Conservation (phyloP, 345 rosid species). For the Sisymbrium irio region DNA sequence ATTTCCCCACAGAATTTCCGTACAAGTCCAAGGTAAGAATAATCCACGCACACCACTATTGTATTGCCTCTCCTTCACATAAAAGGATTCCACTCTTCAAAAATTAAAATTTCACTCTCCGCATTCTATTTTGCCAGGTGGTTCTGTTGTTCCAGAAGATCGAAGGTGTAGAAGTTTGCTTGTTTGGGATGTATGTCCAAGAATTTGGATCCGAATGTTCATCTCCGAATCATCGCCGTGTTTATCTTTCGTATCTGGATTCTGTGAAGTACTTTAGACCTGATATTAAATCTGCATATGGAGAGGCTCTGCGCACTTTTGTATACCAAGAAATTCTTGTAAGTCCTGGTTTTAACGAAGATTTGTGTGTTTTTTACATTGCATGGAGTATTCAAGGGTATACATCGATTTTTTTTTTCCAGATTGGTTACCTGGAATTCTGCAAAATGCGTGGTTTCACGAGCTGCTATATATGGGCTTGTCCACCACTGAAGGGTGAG, state of each 20-base stretch:
- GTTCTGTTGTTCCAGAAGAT: conserved; percentile 94
- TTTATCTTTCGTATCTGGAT: conserved; percentile 94
- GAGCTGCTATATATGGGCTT: conserved; percentile 99
- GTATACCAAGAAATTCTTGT: conserved; percentile 99
- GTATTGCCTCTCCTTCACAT: conserved; percentile 8
- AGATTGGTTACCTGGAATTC: conserved; percentile 98
- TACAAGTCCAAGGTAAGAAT: conserved; percentile 86
- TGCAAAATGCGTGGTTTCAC: conserved; percentile 98
- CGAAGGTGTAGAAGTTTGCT: conserved; percentile 98
- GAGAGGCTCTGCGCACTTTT: conserved; percentile 97
- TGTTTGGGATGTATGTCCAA: conserved; percentile 99
- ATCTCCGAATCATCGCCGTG: conserved; percentile 96
- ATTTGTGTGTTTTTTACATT: conserved; percentile 1
- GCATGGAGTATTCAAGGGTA: conserved; percentile 11
- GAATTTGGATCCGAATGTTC: conserved; percentile 96
- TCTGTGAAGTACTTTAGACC: conserved; percentile 99
- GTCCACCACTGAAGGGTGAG: conserved; percentile 99
- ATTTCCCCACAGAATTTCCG: conserved; percentile 86
- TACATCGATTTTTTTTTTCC: conserved; percentile 29
- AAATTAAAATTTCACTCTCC: conserved; percentile 6
- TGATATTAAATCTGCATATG: conserved; percentile 78
- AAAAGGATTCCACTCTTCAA: conserved; percentile 8
- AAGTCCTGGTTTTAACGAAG: conserved; percentile 26
- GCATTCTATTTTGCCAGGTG: conserved; percentile 55
- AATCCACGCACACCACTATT: neutral